Conservation (phyloP, 495 filamentous ascomycete species). For the Penicillium daleae region DNA sequence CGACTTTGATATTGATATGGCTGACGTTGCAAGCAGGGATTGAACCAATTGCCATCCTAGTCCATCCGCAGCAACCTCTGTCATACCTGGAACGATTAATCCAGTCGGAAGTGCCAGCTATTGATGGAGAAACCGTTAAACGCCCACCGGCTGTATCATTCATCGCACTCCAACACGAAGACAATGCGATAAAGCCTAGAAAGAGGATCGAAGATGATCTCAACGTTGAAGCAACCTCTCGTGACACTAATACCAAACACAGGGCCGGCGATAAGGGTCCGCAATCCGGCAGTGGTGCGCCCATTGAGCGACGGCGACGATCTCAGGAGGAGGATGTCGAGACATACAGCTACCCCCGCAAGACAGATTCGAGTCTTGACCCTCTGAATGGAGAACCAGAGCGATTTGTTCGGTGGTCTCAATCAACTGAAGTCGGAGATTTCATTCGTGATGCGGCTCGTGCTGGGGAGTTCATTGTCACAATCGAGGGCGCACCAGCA, state of each 20-base stretch:
- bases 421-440: constrained; percentile 88
- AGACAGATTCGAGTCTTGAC: constrained; percentile 26
- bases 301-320: constrained; percentile 16
- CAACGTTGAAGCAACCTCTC: constrained; percentile 30
- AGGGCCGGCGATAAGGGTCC: constrained; percentile 10
- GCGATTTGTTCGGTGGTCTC: constrained; percentile 86
- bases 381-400: constrained; percentile 26
- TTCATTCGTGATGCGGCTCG: constrained; percentile 92
- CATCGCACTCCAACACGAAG: constrained; percentile 71
- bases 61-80: constrained; percentile 91
- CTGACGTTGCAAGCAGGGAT: constrained; percentile 61
- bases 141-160: constrained; percentile 79
- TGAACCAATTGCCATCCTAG: constrained; percentile 82
- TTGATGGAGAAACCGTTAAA: constrained; percentile 60
- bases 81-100: constrained; percentile 91
- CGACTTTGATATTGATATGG: constrained; percentile 22
- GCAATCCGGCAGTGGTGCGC: constrained; percentile 9
- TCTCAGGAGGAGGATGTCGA: constrained; percentile 38
- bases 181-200: constrained; percentile 56
- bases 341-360: constrained; percentile 42
- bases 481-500: constrained; percentile 70
- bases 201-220: constrained; percentile 56
- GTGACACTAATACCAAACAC: background rate
- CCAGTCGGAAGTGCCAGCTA: constrained; percentile 80
- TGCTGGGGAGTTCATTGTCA: constrained; percentile 80